These are phyloP conservation scores for Globisporangium spinosum DNA, from an alignment of 352 stramenopile species.

Conservation along the genomic window DNA sequence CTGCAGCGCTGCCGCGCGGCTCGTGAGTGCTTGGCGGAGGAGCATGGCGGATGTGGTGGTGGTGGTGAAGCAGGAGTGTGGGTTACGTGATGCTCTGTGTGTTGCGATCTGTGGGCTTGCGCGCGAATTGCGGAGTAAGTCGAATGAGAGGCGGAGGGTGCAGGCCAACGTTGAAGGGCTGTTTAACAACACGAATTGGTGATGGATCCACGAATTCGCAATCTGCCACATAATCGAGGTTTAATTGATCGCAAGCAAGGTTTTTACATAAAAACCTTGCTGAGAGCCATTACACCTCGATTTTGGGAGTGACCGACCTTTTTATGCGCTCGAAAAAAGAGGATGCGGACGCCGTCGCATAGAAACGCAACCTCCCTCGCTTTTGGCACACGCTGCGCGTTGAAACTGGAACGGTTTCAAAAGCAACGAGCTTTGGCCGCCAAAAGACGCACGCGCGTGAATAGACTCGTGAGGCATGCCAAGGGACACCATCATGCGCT, in stretches of 20 bases:
- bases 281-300: no score
- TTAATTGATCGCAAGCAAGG: neutral
- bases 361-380: slow-evolving; percentile 6
- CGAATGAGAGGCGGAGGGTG: neutral
- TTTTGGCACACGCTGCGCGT: neutral
- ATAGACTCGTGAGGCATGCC: no score
- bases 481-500: no score
- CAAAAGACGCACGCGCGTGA: no score
- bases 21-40: slow-evolving; percentile 8
- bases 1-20: slow-evolving; percentile 6
- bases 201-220: neutral
- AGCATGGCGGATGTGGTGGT: neutral
- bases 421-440: no score
- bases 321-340: neutral
- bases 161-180: neutral
- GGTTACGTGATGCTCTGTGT: neutral
- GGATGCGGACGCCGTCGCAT: neutral
- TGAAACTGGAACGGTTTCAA: neutral
- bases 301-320: no score
- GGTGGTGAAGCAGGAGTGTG: neutral
- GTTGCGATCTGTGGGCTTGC: neutral
- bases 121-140: neutral
- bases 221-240: neutral
- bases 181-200: slow-evolving; percentile 3
- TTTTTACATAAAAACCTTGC: neutral